These are phyloP conservation scores for Hanseniaspora sp. DNA, from an alignment of 1,139 yeast species.

Conservation along the genomic window DNA sequence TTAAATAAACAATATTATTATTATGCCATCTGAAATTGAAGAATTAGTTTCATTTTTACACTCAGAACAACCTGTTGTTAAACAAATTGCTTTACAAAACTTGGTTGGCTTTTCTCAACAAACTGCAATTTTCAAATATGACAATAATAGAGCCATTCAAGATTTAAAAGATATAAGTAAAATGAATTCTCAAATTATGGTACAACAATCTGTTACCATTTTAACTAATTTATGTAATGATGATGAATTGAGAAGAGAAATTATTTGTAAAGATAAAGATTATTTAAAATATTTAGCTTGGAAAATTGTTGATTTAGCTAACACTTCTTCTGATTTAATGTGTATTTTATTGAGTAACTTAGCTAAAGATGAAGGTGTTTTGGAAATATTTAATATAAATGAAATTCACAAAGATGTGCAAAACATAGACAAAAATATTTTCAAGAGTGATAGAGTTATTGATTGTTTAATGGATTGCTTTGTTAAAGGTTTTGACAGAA, in stretches of 20 bases:
- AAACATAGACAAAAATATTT: conserved; percentile 31
- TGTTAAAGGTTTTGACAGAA: conserved; percentile 70
- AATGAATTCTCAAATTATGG: conserved; percentile 44
- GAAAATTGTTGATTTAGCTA: conserved; percentile 45
- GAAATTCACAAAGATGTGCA: conserved; percentile 28
- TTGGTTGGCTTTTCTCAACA: conserved; percentile 74
- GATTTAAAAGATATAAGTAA: conserved; percentile 55
- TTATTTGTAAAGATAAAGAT: conserved; percentile 53
- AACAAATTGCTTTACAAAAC: conserved; percentile 76
- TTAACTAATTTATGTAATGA: conserved; percentile 76
- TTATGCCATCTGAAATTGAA: conserved; percentile 52
- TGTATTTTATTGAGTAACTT: conserved; percentile 75
- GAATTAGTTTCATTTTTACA: conserved; percentile 74
- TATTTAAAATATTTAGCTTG: conserved; percentile 47
- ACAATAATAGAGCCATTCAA: conserved; percentile 58
- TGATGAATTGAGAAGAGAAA: conserved; percentile 43
- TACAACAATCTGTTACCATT: conserved; percentile 63
- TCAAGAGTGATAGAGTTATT: conserved; percentile 50
- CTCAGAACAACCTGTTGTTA: conserved; percentile 69
- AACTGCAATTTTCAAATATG: conserved; percentile 56
- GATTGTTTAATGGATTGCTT: conserved; percentile 85
- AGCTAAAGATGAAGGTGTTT: conserved; percentile 63
- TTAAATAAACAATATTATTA: not conserved
- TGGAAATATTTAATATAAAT: conserved; percentile 42
- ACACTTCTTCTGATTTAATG: conserved; percentile 67